Conservation (phyloP, 495 filamentous ascomycete species). For the Podospora didyma region DNA sequence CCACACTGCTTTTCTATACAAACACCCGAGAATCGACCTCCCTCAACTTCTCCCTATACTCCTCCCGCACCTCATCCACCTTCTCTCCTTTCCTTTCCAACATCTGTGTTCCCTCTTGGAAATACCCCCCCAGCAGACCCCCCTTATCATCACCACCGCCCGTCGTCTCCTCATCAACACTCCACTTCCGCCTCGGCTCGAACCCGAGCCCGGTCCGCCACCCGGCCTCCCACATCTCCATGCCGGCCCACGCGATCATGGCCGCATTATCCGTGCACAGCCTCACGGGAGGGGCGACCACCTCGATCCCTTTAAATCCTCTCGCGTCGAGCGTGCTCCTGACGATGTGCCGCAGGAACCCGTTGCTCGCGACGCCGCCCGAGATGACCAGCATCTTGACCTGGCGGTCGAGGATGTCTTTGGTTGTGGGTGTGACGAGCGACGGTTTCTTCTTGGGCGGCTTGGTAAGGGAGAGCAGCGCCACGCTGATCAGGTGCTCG, state of each 20-base stretch:
- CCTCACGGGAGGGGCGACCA: slow-evolving; percentile 68
- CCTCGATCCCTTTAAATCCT: slow-evolving; percentile 56
- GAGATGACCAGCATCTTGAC: slow-evolving; percentile 69
- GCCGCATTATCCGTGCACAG: slow-evolving; percentile 93
- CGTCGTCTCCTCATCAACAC: slow-evolving; percentile 62
- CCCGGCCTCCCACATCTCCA: slow-evolving; percentile 86
- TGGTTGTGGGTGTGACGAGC: not conserved
- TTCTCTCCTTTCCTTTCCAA: not conserved
- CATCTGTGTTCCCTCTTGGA: slow-evolving; percentile 24
- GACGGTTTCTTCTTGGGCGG: not conserved
- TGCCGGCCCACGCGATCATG: slow-evolving; percentile 96
- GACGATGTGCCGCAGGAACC: slow-evolving; percentile 67
- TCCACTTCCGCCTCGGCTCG: slow-evolving; percentile 68
- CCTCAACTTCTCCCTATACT: too few species aligned
- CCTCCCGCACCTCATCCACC: too few species aligned
- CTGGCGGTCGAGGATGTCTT: slow-evolving; percentile 22
- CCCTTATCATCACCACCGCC: slow-evolving; percentile 52
- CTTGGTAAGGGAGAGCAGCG: slow-evolving; percentile 58
- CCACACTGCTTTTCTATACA: too few species aligned
- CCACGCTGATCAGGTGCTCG: slow-evolving; percentile 75
- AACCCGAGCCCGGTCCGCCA: slow-evolving; percentile 59
- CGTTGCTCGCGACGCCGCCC: slow-evolving; percentile 85
- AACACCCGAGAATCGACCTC: too few species aligned
- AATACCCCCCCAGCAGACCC: slow-evolving; percentile 40
- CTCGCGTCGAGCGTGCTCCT: slow-evolving; percentile 56